Percentiles rank a stretch among this genome's conserved stretches.
Evolutionary conservation across 2,329 filamentous ascomycete genomes (phyloP).

Genomic region (Purpureocillium lavendulum): DNA sequence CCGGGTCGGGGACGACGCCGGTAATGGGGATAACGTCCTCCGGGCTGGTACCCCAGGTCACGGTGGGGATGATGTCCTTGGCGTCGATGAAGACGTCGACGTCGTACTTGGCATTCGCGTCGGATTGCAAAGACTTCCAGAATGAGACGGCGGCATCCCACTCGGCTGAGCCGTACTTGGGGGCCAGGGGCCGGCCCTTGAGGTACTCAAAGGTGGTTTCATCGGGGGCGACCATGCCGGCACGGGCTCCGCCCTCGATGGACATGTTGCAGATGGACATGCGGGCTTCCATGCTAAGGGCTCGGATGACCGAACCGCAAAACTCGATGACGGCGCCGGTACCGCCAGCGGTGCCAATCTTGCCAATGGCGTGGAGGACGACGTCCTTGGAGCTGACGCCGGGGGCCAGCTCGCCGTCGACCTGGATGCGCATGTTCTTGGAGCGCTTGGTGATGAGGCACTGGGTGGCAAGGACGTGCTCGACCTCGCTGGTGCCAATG

Average conservation of each 20-base stretch:
- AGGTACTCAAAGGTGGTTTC: slow-evolving; percentile 93
- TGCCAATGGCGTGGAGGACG: slow-evolving; percentile 83
- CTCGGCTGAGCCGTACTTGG: slow-evolving; percentile 72
- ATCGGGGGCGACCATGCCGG: slow-evolving; percentile 94
- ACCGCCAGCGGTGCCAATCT: slow-evolving; percentile 91
- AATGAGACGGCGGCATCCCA: slow-evolving; percentile 85
- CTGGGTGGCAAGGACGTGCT: slow-evolving; percentile 95
- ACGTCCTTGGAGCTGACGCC: slow-evolving; percentile 97
- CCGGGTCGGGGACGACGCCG: slow-evolving; percentile 80
- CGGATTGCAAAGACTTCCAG: slow-evolving; percentile 80
- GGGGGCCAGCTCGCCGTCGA: slow-evolving; percentile 80
- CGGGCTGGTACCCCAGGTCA: slow-evolving; percentile 95
- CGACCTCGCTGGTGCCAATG: slow-evolving; percentile 96
- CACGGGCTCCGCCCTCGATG: slow-evolving; percentile 89
- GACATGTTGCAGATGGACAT: slow-evolving; percentile 99
- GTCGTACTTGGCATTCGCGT: slow-evolving; percentile 84
- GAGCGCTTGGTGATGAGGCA: slow-evolving; percentile 89
- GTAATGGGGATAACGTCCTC: slow-evolving; percentile 96
- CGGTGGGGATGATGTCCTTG: slow-evolving; percentile 86
- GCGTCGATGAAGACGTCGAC: slow-evolving; percentile 81
- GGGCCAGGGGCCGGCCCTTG: slow-evolving; percentile 81
- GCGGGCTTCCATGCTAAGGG: slow-evolving; percentile 87
- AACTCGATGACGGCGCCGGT: slow-evolving; percentile 95
- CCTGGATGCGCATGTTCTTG: slow-evolving; percentile 98
- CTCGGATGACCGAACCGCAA: slow-evolving; percentile 86